Base-by-base conservation (phyloP, 169 alveolate genomes). In the Plasmodium sp. region DNA sequence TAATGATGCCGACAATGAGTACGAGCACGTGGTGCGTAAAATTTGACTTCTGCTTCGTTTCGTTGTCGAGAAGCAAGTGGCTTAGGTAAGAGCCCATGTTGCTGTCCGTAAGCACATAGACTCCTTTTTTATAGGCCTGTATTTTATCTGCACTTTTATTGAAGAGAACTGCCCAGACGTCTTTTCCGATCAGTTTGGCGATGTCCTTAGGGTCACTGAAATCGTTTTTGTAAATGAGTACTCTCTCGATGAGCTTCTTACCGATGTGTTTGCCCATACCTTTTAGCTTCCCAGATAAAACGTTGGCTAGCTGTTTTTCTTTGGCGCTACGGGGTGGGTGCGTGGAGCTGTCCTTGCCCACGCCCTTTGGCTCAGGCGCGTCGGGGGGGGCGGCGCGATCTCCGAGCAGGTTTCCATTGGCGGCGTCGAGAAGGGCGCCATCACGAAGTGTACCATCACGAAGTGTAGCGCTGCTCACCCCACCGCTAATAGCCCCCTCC, bases 261-360 rank as follows among this genome's bases (percentile, higher is more conserved):
- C 94, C 94, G 27, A 88, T 88, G 34, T 80, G n/a, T 58, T 88
- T 88, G 6, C 94, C 94, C 88, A 88, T 88, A 34, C 81, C 77
- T 51, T 77, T 88, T 58, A 88, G 41, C 56, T 80, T 79, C 3
- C 48, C 62, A 5, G 94, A 77, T 43, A 88, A 39, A 1, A 88
- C 16, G 12, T 77, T 88, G 18, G 73, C 16, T 41, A 39, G 12
- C 71, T 5, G 16, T 81, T 80, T 41, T 36, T 56, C 22, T 4
- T 79, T 75, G 12, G 10, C 48, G 12, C 71, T 54, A 41, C 43
- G 62, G n/a, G 39, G 12, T 83, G 72, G 14, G 43, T 83, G 18
- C 43, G 22, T 45, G 34, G 22, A 16, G 41, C 34, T n/a, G 22
- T 45, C 36, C 22, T 34, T 33, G 5, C 18, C n/a, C 31, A 4